phyloP scores from a whole-genome alignment of 2,329 filamentous ascomycete genomes.

The Fusarium brevicatenulatum region DNA sequence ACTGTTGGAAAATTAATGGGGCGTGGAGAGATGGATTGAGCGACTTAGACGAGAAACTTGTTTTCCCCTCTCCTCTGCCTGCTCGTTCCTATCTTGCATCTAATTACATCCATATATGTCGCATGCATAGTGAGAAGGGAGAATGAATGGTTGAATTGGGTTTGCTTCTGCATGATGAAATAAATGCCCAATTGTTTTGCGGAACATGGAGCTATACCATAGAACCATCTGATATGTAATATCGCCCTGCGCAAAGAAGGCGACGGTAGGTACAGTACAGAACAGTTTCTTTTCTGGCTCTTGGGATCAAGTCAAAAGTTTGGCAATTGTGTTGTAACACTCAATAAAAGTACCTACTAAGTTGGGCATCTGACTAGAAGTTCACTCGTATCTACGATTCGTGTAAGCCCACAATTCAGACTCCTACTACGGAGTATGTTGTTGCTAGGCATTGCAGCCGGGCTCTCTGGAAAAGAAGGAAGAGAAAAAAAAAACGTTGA shows the following conservation, averaged over 20 bases:
- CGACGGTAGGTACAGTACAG: neutral
- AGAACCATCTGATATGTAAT: neutral
- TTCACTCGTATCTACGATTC: neutral
- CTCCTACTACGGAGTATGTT: neutral
- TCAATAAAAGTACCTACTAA: too few species aligned
- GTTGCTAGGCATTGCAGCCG: neutral
- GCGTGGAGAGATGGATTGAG: slow-evolving; percentile 2
- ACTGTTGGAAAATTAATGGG: slow-evolving; percentile 20
- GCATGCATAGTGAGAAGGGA: neutral
- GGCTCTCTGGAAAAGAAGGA: too few species aligned
- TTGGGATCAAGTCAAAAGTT: neutral
- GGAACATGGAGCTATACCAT: slow-evolving; percentile 1
- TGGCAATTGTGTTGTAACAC: neutral
- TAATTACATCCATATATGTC: neutral
- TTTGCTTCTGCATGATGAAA: slow-evolving; percentile 18
- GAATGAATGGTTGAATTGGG: neutral
- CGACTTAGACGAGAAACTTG: slow-evolving; percentile 18
- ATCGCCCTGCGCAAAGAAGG: neutral
- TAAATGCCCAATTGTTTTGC: slow-evolving; percentile 4
- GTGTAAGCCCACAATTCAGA: slow-evolving; percentile 4
- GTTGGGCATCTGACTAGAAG: neutral
- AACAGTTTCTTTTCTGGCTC: neutral
- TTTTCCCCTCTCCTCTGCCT: neutral
- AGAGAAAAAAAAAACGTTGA: slow-evolving; percentile 25
- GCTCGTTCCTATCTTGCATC: neutral